These are phyloP conservation scores for Centaurea solstitialis DNA, from an alignment of 129 eudicot genomes.

Conservation along the genomic window DNA sequence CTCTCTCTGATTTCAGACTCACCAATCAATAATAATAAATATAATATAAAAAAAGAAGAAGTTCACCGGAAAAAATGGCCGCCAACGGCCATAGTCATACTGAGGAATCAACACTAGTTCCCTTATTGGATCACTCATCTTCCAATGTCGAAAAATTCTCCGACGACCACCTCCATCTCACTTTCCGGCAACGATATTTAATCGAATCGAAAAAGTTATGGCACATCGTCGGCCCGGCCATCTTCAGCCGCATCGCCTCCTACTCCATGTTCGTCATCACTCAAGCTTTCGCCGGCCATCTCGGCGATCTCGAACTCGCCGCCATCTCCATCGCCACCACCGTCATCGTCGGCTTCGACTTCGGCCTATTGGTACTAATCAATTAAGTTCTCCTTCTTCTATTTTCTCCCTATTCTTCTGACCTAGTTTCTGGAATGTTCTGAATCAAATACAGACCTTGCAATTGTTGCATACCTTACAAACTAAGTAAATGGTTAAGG, in stretches of 20 bases:
- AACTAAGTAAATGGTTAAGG: too few species aligned
- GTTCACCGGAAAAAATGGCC: constrained; percentile 36
- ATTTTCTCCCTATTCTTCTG: neutral
- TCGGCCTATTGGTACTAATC: constrained; percentile 67
- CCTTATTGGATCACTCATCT: constrained; percentile 50
- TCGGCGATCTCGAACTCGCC: constrained; percentile 89
- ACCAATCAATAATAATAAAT: neutral
- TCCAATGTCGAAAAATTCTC: constrained; percentile 17
- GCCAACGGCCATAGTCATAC: constrained; percentile 16
- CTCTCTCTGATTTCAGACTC: neutral
- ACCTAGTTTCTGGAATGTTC: neutral
- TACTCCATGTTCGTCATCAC: constrained; percentile 77
- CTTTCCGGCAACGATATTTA: constrained; percentile 39
- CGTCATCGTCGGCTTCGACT: constrained; percentile 75
- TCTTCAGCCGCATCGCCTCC: constrained; percentile 65
- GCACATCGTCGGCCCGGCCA: constrained; percentile 84
- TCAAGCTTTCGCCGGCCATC: constrained; percentile 87
- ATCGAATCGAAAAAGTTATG: constrained; percentile 78
- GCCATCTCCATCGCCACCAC: constrained; percentile 72
- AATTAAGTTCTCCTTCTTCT: neutral
- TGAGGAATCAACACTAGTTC: constrained; percentile 44
- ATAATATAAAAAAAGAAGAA: neutral
- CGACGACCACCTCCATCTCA: constrained; percentile 4
- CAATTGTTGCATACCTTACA: too few species aligned
- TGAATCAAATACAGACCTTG: neutral